phyloP scores from a whole-genome alignment of 257 asterid species.

The Plantago elongata region DNA sequence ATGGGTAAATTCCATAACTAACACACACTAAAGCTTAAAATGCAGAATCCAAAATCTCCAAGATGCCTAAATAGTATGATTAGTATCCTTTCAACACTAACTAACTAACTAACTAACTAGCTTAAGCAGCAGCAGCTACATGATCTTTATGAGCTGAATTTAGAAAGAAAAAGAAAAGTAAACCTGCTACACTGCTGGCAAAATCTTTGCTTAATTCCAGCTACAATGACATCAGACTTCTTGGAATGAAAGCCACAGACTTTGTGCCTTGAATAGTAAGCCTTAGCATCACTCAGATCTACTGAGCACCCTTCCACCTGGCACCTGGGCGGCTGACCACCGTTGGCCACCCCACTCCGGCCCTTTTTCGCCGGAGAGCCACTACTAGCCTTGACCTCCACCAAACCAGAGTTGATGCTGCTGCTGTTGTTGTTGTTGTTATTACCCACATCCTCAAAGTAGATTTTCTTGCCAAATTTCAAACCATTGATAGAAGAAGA shows the following conservation, averaged over 20 bases:
- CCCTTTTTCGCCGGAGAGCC: conserved; percentile 64
- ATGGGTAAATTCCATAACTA: no score
- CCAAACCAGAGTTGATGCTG: conserved; percentile 24
- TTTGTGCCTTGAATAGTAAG: conserved; percentile 90
- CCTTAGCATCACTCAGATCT: conserved; percentile 95
- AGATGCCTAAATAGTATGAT: no score
- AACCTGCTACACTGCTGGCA: conserved; percentile 99
- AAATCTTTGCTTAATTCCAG: conserved; percentile 87
- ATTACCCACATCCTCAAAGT: conserved; percentile 55
- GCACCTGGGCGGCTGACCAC: conserved; percentile 64
- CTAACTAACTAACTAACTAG: no score
- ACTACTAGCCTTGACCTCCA: conserved; percentile 22
- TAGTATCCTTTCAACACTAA: no score
- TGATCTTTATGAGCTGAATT: background rate
- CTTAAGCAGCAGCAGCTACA: background rate
- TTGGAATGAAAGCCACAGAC: conserved; percentile 91
- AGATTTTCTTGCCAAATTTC: conserved; percentile 78
- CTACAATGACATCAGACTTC: conserved; percentile 68
- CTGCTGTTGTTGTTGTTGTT: no score
- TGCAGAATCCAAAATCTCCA: no score
- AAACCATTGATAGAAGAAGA: conserved; percentile 59
- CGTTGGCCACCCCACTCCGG: conserved; percentile 32
- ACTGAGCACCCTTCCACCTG: conserved; percentile 89
- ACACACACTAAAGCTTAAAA: no score
- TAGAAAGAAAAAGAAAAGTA: background rate